Percentiles rank a stretch among this genome's conserved stretches.
Conservation (phyloP, 1,284 basidiomycete genomes). For the Phellinidium pouzarii region DNA sequence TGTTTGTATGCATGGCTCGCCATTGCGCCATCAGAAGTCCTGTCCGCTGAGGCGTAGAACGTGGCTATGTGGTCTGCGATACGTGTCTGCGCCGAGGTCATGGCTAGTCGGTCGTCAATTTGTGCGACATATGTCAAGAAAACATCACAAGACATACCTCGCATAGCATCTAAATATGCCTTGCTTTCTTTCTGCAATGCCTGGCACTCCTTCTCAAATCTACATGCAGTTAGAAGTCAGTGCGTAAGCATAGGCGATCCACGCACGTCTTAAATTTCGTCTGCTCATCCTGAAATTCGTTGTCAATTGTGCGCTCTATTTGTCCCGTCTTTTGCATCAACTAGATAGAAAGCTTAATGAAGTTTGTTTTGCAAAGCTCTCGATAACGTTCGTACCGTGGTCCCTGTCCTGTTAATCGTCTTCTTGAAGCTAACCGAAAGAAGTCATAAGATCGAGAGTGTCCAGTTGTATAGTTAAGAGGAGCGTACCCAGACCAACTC, state of each 20-base stretch:
- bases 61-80: constrained; percentile 92
- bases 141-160: constrained; percentile 41
- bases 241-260: no score
- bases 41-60: constrained; percentile 87
- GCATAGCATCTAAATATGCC: constrained; percentile 91
- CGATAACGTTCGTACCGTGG: constrained; percentile 49
- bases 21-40: constrained; percentile 89
- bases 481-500: constrained; percentile 44
- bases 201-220: constrained; percentile 91
- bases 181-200: constrained; percentile 94
- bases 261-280: constrained; percentile 84
- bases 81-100: constrained; percentile 89
- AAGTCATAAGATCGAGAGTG: background rate
- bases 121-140: background rate
- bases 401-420: constrained; percentile 87
- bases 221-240: constrained; percentile 29
- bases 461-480: background rate
- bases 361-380: background rate
- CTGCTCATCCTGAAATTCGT: constrained; percentile 91
- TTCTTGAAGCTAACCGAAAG: constrained; percentile 80
- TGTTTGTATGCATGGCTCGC: constrained; percentile 95
- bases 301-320: constrained; percentile 91
- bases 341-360: constrained; percentile 33
- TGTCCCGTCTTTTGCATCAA: constrained; percentile 96
- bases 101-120: constrained; percentile 52